Evolutionary conservation across 768 basidiomycete species (phyloP).

Genomic region (Suillus paluster): DNA sequence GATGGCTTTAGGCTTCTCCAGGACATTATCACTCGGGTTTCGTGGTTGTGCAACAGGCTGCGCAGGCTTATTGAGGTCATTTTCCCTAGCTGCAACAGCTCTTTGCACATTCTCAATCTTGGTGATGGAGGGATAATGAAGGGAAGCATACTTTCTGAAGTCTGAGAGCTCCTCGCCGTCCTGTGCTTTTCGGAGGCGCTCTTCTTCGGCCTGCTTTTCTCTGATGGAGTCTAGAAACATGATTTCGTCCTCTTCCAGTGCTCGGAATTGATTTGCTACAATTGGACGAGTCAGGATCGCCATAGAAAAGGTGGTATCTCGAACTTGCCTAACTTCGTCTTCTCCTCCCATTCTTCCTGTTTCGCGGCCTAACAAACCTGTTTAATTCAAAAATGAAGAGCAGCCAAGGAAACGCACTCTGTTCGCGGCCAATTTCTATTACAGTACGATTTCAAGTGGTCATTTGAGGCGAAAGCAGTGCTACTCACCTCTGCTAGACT

Average conservation of each 20-base stretch:
- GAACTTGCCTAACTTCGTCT: conserved; percentile 66
- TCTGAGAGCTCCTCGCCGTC: conserved; percentile 80
- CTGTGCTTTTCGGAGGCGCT: conserved; percentile 70
- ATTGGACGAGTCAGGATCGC: conserved; percentile 14
- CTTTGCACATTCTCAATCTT: conserved; percentile 36
- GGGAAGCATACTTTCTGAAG: conserved; percentile 70
- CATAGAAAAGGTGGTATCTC: conserved; percentile 9
- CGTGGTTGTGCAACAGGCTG: conserved; percentile 38
- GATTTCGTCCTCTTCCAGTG: conserved; percentile 88
- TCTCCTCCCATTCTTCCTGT: conserved; percentile 94
- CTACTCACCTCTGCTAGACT: conserved; percentile 84
- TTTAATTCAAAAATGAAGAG: conserved; percentile 7
- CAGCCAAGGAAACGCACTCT: conserved; percentile 52
- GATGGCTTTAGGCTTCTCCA: conserved; percentile 34
- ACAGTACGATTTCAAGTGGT: conserved; percentile 17
- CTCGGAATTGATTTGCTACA: conserved; percentile 85
- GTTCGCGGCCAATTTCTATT: conserved; percentile 87
- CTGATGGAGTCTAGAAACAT: conserved; percentile 85
- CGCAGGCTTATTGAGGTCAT: conserved; percentile 46
- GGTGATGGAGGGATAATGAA: conserved; percentile 3
- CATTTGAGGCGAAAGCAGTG: not conserved
- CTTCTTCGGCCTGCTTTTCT: conserved; percentile 76
- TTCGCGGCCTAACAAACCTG: conserved; percentile 67
- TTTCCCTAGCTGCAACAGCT: conserved; percentile 74
- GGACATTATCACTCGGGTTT: conserved; percentile 29